A percentile compares a stretch with the other conserved stretches of the same genome.
phyloP scores from a whole-genome alignment of 75 land plant species.

The Cupressus sempervirens region DNA sequence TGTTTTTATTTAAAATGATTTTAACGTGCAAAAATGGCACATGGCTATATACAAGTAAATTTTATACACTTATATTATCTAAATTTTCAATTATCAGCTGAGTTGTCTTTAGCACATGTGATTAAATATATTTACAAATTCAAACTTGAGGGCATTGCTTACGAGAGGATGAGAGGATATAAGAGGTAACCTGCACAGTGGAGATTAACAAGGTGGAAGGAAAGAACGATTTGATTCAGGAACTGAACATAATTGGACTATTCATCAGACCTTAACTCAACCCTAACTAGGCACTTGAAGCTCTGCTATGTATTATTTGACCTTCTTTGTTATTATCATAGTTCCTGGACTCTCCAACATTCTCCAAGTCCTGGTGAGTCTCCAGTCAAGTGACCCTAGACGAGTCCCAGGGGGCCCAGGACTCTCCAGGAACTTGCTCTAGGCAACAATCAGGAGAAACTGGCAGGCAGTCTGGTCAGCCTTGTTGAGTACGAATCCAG shows the following conservation, averaged over 20 bases:
- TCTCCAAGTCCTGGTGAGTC: no score
- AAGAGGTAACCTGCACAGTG: background rate
- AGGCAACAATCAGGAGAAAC: no score
- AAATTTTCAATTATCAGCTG: background rate
- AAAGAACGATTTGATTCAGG: background rate
- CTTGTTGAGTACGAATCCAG: no score
- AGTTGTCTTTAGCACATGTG: background rate
- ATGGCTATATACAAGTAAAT: background rate
- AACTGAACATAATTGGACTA: background rate
- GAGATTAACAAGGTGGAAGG: background rate
- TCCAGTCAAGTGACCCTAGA: no score
- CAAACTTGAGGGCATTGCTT: background rate
- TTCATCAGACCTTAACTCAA: background rate
- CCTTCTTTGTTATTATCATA: background rate
- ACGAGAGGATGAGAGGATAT: background rate
- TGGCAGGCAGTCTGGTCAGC: no score
- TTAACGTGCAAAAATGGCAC: background rate
- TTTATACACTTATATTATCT: background rate
- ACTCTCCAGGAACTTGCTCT: no score
- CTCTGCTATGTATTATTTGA: background rate
- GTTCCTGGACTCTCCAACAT: no score
- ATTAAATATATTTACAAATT: background rate
- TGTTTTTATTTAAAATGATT: background rate
- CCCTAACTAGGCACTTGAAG: background rate
- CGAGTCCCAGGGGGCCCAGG: no score